Conservation (phyloP, 2,329 filamentous ascomycete genomes). For the Arthrobotrys musiformis region DNA sequence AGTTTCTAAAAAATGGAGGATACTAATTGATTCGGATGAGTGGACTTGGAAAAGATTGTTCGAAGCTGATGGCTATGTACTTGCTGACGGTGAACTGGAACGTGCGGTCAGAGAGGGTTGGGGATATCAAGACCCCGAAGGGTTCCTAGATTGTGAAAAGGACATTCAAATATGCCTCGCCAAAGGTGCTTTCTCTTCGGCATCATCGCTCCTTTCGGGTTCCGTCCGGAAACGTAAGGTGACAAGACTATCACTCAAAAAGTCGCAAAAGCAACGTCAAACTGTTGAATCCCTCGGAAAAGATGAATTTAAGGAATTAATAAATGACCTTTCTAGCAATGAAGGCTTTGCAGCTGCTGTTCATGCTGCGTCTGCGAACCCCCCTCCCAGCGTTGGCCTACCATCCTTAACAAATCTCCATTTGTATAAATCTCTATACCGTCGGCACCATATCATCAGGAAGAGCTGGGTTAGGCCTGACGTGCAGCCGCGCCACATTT, state of each 20-base stretch:
- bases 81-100: slow-evolving; percentile 84
- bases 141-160: slow-evolving; percentile 78
- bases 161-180: slow-evolving; percentile 68
- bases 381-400: slow-evolving; percentile 70
- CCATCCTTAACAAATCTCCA: slow-evolving; percentile 83
- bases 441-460: slow-evolving; percentile 88
- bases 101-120: slow-evolving; percentile 90
- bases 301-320: slow-evolving; percentile 60
- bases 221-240: slow-evolving; percentile 66
- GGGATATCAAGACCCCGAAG: slow-evolving; percentile 94
- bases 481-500: slow-evolving; percentile 87
- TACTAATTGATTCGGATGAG: slow-evolving; percentile 90
- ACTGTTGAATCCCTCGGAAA: slow-evolving; percentile 62
- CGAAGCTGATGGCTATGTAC: slow-evolving; percentile 80
- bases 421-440: slow-evolving; percentile 95
- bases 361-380: slow-evolving; percentile 77
- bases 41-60: slow-evolving; percentile 95
- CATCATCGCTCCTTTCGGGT: slow-evolving; percentile 29
- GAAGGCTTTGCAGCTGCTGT: slow-evolving; percentile 73
- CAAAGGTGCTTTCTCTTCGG: slow-evolving; percentile 42
- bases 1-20: slow-evolving; percentile 93
- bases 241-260: slow-evolving; percentile 65
- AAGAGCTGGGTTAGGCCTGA: slow-evolving; percentile 89
- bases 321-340: slow-evolving; percentile 56
- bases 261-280: slow-evolving; percentile 69